Base-by-base conservation (phyloP, 495 filamentous ascomycete genomes). In the Penicillium longicatenatum region DNA sequence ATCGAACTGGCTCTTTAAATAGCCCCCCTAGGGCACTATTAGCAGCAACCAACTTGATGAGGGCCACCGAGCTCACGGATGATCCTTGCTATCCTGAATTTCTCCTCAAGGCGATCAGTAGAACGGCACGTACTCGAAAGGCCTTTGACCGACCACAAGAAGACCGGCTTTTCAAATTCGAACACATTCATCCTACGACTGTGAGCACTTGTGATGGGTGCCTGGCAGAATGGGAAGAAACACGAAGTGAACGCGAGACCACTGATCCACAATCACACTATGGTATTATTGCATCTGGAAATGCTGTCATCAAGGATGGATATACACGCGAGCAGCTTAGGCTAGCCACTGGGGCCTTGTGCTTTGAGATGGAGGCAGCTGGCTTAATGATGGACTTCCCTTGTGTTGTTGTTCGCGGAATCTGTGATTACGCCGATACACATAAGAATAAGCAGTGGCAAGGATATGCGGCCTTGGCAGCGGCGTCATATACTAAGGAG, bases 1-100 rank as follows among this genome's bases (percentile, higher is more conserved):
- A 77, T 46, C 63, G 59, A 33, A 72, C 66, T 24, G 70, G 69
- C 0, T 62, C 57, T 9, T 26, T 73, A 20, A 70, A 73, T 56
- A 65, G 62, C 45, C 74, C 68, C 19, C 67, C 71, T 2, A 53
- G 45, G 24, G 30, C 57, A 16, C 43, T 72, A 17, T 60, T 68
- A 39, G 63, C 57, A n/a, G 67, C 70, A 24, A 49, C 71, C 20
- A 42, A 39, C 33, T 53, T 16, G 6, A 53, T 77, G 49, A 61
- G 60, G 48, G 68, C 72, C 39, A 52, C 53, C 17, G 51, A 62
- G 33, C 33, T 58, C 10, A 62, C 33, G 4, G 56, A 63, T 39
- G 35, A 56, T 17, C 53, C 51, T 20, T 37, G 48, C 11, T 67
- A 69, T 17, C 51, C 52, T 6, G 44, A 55, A 26, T 58, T 58